These are phyloP conservation scores for Talaromyces stipitatus DNA, from an alignment of 495 filamentous ascomycete species.

Conservation along the genomic window DNA sequence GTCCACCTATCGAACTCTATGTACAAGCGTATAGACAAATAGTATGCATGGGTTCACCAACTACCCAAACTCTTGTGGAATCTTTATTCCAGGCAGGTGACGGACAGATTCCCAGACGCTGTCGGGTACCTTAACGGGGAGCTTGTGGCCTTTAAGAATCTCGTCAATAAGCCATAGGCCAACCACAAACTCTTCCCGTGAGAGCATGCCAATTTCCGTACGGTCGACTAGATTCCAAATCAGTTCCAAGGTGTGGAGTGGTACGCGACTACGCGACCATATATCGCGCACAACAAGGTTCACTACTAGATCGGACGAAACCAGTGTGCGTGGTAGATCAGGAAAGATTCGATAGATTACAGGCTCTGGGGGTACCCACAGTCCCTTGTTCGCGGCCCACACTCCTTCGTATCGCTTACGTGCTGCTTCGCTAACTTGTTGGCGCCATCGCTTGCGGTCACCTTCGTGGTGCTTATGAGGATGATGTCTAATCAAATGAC, in stretches of 20 bases:
- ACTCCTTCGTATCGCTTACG: constrained; percentile 92
- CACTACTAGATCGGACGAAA: constrained; percentile 50
- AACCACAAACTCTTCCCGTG: constrained; percentile 82
- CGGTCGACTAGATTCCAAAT: constrained; percentile 83
- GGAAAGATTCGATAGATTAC: constrained; percentile 1
- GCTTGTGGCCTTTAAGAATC: constrained; percentile 76
- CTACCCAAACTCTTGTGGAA: neutral
- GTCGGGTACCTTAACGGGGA: constrained; percentile 67
- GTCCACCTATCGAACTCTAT: neutral
- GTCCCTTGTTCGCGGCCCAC: constrained; percentile 86
- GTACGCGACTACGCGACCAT: constrained; percentile 71
- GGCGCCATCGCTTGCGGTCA: constrained; percentile 74
- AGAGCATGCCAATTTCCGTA: constrained; percentile 49
- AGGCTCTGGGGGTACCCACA: constrained; percentile 34
- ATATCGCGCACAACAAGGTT: constrained; percentile 79
- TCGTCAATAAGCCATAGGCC: constrained; percentile 96
- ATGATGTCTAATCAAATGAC: constrained; percentile 50
- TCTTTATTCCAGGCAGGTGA: constrained; percentile 27
- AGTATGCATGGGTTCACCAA: neutral
- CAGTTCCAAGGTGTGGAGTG: constrained; percentile 59
- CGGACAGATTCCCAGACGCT: constrained; percentile 86
- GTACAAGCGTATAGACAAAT: neutral
- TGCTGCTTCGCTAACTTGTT: constrained; percentile 67
- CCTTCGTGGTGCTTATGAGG: constrained; percentile 87
- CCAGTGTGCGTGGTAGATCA: neutral